phyloP scores from a whole-genome alignment of 495 filamentous ascomycete species.

The Penicillium longicatenatum region DNA sequence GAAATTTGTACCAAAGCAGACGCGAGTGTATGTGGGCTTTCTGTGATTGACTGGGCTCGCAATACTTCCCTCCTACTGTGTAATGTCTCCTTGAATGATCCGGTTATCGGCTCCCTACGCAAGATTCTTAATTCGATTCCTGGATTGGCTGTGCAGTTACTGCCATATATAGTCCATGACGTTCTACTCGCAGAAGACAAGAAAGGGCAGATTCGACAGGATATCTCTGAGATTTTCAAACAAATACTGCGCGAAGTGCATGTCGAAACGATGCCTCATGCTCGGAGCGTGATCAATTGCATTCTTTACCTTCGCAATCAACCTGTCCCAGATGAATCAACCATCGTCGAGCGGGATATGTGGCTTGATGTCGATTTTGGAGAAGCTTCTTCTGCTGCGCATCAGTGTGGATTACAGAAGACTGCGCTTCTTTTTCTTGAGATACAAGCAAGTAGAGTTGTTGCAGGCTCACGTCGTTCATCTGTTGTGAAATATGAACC shows the following conservation, averaged over 20 bases:
- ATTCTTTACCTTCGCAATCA: slow-evolving; percentile 90
- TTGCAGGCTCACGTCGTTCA: slow-evolving; percentile 64
- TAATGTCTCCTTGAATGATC: slow-evolving; percentile 58
- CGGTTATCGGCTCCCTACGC: slow-evolving; percentile 65
- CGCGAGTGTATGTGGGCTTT: slow-evolving; percentile 18
- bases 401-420: slow-evolving; percentile 79
- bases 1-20: slow-evolving; percentile 13
- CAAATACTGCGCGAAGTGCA: slow-evolving; percentile 29
- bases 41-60: slow-evolving; percentile 61
- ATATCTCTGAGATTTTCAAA: slow-evolving; percentile 49
- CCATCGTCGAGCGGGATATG: slow-evolving; percentile 71
- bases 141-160: slow-evolving; percentile 66
- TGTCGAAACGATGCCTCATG: slow-evolving; percentile 46
- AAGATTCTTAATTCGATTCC: slow-evolving; percentile 62
- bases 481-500: slow-evolving; percentile 60
- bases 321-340: slow-evolving; percentile 69
- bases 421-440: slow-evolving; percentile 85
- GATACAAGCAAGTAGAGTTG: slow-evolving; percentile 57
- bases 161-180: slow-evolving; percentile 82
- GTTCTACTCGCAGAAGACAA: slow-evolving; percentile 57
- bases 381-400: slow-evolving; percentile 74
- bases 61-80: slow-evolving; percentile 62
- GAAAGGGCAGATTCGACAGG: slow-evolving; percentile 28
- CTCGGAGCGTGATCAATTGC: slow-evolving; percentile 68
- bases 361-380: slow-evolving; percentile 87